Base-by-base conservation (phyloP, 805 yeast genomes). In the Candida methanosorbosa region DNA sequence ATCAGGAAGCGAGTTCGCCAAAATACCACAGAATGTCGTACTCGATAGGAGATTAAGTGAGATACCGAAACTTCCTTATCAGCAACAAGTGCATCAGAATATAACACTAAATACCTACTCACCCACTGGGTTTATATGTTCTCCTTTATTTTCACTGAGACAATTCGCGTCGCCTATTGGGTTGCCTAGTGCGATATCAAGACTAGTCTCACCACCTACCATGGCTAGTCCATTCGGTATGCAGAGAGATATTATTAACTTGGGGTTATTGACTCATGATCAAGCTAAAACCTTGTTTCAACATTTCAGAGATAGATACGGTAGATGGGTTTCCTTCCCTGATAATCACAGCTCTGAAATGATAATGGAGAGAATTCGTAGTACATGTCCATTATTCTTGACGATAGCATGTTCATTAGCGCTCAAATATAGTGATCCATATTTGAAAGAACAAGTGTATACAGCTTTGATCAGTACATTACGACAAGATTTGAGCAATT, bases 281-380 rank as follows among this genome's bases (percentile, higher is more conserved):
- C 76, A 78, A 42, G 74, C 75, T 0, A 43, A 66, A 6, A 61
- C 62, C 14, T 54, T 81, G 27, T 56, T 82, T 42, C 66, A 64
- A 35, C 70, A 69, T 31, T 83, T 82, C 50, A 60, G 81, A 29
- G 72, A 75, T 32, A 68, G 80, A 46, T 82, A 78, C 48, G 85
- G 87, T 4, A 65, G 85, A 21, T 83, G 94, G 94, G 75, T 81
- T 3, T 74, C 82, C 35, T 74, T 82, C 33, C 86, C 88, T 0
- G 68, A 68, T 21, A 60, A 59, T 12, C 48, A 70, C 24, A 50
- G 75, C 4, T 66, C 78, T 0, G 67, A 59, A 15, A 61, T 58
- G 24, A 57, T 82, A 17, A 59, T 80, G 9, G 66, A 62, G 5
- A 53, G 68, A 23, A 63, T 81, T 28, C 51, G 75, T 27, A 39